Evolutionary conservation across 257 asterid species (phyloP).

Genomic region (Capsicum baccatum): DNA sequence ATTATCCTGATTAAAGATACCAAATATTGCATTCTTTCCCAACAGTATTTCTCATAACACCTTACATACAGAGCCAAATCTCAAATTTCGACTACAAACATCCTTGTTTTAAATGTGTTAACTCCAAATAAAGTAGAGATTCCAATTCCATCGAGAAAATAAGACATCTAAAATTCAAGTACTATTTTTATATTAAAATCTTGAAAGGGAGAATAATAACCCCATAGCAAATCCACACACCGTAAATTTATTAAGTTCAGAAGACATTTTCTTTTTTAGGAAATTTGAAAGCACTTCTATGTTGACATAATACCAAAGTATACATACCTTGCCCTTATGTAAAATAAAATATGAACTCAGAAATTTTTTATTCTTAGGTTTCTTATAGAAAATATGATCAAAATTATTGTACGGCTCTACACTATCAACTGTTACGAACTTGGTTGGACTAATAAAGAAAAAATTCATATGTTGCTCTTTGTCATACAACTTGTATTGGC

Average conservation of each 20-base stretch:
- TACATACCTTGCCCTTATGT: not conserved
- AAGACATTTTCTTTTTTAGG: not conserved
- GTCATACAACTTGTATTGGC: not conserved
- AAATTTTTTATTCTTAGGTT: not conserved
- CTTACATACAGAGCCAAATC: not conserved
- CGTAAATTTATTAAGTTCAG: not conserved
- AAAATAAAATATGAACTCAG: not conserved
- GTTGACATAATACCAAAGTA: too few species aligned
- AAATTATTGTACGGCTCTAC: not conserved
- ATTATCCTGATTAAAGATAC: not conserved
- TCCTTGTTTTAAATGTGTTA: not conserved
- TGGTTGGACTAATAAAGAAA: not conserved
- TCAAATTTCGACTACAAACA: not conserved
- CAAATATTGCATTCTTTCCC: not conserved
- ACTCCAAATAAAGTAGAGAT: not conserved
- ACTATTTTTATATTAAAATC: not conserved
- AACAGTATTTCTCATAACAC: not conserved
- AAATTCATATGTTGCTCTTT: not conserved
- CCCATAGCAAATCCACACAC: not conserved
- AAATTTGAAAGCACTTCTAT: not conserved
- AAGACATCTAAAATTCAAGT: not conserved
- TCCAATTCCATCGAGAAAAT: not conserved
- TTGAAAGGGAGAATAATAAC: not conserved
- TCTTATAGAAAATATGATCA: not conserved
- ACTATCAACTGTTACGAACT: not conserved